These are phyloP conservation scores for Kwoniella sp. DNA, from an alignment of 768 basidiomycete genomes.

Conservation along the genomic window DNA sequence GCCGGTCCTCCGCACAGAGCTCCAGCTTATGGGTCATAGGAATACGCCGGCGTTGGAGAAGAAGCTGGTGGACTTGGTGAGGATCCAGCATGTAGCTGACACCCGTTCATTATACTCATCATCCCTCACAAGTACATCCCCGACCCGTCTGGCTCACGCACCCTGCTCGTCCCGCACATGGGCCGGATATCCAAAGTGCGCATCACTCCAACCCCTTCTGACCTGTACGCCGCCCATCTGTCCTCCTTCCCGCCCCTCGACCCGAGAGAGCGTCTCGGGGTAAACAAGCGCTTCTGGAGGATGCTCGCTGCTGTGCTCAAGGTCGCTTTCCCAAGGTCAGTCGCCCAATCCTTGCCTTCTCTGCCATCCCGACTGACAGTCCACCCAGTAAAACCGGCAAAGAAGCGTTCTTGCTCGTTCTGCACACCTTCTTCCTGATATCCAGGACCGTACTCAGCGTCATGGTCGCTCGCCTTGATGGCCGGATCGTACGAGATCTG, in stretches of 20 bases:
- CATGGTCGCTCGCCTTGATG: constrained; percentile 81
- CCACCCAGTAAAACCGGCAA: constrained; percentile 50
- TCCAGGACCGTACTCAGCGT: constrained; percentile 81
- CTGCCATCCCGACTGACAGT: background rate
- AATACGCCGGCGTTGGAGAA: constrained; percentile 49
- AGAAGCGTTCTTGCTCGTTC: constrained; percentile 66
- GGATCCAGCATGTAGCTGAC: background rate
- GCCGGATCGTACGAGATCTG: constrained; percentile 79
- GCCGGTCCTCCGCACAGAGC: background rate
- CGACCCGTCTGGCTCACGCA: constrained; percentile 60
- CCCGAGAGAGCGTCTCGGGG: constrained; percentile 55
- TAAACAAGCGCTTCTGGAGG: constrained; percentile 64
- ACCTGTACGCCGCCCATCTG: constrained; percentile 57
- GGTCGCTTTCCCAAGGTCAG: constrained; percentile 63
- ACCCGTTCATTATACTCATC: background rate
- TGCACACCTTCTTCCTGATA: constrained; percentile 82
- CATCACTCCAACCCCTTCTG: constrained; percentile 56
- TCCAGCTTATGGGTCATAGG: constrained; percentile 8
- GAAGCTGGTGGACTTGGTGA: constrained; percentile 49
- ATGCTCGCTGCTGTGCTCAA: constrained; percentile 72
- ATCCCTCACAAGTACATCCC: constrained; percentile 58
- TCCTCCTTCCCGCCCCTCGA: constrained; percentile 62
- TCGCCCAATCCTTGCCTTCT: background rate
- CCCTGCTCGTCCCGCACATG: constrained; percentile 64
- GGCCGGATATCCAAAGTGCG: constrained; percentile 61